These are phyloP conservation scores for Lasiodiplodia sp. DNA, from an alignment of 2,329 filamentous ascomycete genomes.

Conservation along the genomic window DNA sequence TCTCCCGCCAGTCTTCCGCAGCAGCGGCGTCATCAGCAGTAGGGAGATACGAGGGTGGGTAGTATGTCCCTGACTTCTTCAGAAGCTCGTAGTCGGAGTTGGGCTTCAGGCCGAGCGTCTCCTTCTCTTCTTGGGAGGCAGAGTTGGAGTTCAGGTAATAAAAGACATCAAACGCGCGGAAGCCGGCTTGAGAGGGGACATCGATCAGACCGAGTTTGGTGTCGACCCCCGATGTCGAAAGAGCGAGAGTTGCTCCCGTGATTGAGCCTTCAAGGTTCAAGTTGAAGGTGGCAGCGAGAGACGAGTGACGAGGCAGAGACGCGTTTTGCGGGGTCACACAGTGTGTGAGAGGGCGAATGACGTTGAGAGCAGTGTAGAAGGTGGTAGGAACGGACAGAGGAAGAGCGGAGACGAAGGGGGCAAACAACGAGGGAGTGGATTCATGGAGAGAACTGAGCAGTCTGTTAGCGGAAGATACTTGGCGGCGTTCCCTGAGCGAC, in stretches of 20 bases:
- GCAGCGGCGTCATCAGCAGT: slow-evolving; percentile 91
- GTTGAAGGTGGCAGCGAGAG: slow-evolving; percentile 81
- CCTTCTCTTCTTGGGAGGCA: slow-evolving; percentile 85
- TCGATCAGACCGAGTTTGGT: slow-evolving; percentile 80
- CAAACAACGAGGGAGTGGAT: slow-evolving; percentile 83
- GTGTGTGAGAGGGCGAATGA: slow-evolving; percentile 83
- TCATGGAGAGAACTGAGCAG: slow-evolving; percentile 78
- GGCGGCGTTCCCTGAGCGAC: slow-evolving; percentile 39
- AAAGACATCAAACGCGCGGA: slow-evolving; percentile 95
- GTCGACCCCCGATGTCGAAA: slow-evolving; percentile 89
- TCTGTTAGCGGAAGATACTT: slow-evolving; percentile 4
- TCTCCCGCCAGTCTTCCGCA: slow-evolving; percentile 88
- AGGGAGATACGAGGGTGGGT: slow-evolving; percentile 85
- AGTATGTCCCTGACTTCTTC: slow-evolving; percentile 82
- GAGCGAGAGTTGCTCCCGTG: slow-evolving; percentile 74
- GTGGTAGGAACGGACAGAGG: slow-evolving; percentile 79
- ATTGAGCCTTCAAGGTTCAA: slow-evolving; percentile 82
- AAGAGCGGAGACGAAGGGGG: slow-evolving; percentile 80
- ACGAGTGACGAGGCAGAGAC: slow-evolving; percentile 80
- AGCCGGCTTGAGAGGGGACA: slow-evolving; percentile 79
- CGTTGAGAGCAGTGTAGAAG: slow-evolving; percentile 80
- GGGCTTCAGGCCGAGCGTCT: slow-evolving; percentile 82
- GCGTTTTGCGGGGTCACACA: slow-evolving; percentile 90
- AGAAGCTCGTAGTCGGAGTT: slow-evolving; percentile 80
- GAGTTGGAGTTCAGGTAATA: slow-evolving; percentile 95